Percentiles rank a stretch among this genome's conserved stretches.
phyloP scores from a whole-genome alignment of 2,329 filamentous ascomycete genomes.

The Beauveria bassiana region DNA sequence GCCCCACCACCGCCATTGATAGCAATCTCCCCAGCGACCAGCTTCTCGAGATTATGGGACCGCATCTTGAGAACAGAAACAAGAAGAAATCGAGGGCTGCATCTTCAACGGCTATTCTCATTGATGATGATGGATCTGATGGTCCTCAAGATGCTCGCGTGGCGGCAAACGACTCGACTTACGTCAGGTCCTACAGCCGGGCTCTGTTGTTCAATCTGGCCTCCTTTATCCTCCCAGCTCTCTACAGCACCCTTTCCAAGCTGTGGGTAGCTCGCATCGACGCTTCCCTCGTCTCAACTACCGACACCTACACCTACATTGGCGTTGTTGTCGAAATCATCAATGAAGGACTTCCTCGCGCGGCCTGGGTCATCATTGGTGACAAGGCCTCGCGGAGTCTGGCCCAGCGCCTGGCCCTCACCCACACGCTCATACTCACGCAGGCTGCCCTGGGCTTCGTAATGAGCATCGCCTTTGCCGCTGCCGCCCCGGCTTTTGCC shows the following conservation, averaged over 20 bases:
- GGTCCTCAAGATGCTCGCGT: neutral
- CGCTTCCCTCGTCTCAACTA: conserved; percentile 33
- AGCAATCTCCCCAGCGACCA: neutral
- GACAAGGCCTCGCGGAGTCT: conserved; percentile 48
- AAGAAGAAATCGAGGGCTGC: neutral
- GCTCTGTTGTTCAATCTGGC: conserved; percentile 55
- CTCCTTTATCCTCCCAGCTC: conserved; percentile 56
- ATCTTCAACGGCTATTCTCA: neutral
- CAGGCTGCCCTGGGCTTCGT: conserved; percentile 50
- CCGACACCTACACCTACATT: conserved; percentile 58
- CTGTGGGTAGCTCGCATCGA: conserved; percentile 65
- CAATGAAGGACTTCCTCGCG: conserved; percentile 64
- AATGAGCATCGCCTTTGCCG: conserved; percentile 52
- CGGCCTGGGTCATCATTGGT: conserved; percentile 61
- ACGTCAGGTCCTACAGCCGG: conserved; percentile 24
- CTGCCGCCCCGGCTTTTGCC: conserved; percentile 47
- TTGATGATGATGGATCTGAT: neutral
- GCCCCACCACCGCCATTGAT: neutral
- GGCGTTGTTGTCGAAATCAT: conserved; percentile 58
- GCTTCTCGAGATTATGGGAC: neutral
- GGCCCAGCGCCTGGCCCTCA: conserved; percentile 45
- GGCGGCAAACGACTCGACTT: conserved; percentile 13
- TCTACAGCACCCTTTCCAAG: conserved; percentile 61
- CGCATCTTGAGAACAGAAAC: neutral
- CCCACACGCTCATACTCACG: conserved; percentile 55